Evolutionary conservation across 2,329 filamentous ascomycete genomes (phyloP).

Genomic region (Pyrenophora graminea): DNA sequence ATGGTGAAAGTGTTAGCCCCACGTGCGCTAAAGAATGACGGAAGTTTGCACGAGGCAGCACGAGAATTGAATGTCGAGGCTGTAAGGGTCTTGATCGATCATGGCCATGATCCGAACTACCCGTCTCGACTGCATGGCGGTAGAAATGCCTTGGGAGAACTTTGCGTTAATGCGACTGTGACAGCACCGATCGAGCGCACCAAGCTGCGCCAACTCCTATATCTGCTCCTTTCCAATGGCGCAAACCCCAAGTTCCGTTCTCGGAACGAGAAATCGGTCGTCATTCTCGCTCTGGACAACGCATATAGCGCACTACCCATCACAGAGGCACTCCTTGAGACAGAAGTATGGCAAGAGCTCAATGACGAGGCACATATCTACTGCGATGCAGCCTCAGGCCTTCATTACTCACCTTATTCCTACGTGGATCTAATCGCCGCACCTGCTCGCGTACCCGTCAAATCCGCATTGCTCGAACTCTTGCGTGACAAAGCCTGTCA

Average conservation of each 20-base stretch:
- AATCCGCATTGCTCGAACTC: conserved; percentile 32
- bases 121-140: conserved; percentile 66
- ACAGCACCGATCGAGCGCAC: conserved; percentile 40
- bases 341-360: conserved; percentile 66
- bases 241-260: conserved; percentile 61
- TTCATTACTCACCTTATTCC: conserved; percentile 68
- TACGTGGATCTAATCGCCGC: conserved; percentile 54
- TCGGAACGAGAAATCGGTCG: conserved; percentile 60
- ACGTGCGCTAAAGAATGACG: conserved; percentile 64
- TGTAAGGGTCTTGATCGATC: conserved; percentile 61
- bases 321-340: conserved; percentile 63
- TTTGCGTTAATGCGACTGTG: conserved; percentile 62
- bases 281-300: conserved; percentile 64
- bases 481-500: conserved; percentile 42
- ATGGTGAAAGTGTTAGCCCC: conserved; percentile 55
- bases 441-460: conserved; percentile 23
- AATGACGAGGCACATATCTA: conserved; percentile 61
- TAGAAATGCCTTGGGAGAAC: conserved; percentile 65
- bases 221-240: conserved; percentile 60
- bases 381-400: conserved; percentile 49
- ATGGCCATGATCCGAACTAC: conserved; percentile 67
- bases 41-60: conserved; percentile 68
- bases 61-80: conserved; percentile 62
- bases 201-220: conserved; percentile 53
- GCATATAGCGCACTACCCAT: conserved; percentile 59